These are phyloP conservation scores for Nakaseomyces glabratus DNA, from an alignment of 1,139 yeast genomes.

Conservation along the genomic window DNA sequence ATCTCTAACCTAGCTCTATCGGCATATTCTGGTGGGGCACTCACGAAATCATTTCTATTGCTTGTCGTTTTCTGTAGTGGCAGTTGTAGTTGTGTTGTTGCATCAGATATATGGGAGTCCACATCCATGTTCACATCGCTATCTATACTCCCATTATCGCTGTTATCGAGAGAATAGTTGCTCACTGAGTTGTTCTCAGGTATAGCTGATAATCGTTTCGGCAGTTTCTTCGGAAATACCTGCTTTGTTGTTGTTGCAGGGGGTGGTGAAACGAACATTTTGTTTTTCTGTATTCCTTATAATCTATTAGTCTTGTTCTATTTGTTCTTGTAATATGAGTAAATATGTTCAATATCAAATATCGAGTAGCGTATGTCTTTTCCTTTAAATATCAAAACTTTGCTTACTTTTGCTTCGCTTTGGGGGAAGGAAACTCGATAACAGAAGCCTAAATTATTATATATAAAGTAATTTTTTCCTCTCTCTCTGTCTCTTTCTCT, in stretches of 20 bases:
- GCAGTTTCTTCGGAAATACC: slow-evolving; percentile 18
- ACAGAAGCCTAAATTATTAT: not conserved
- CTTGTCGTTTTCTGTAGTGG: slow-evolving; percentile 10
- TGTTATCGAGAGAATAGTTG: not conserved
- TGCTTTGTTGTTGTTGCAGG: slow-evolving; percentile 24
- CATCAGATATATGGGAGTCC: not conserved
- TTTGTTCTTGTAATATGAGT: not conserved
- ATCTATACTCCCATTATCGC: not conserved
- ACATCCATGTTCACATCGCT: slow-evolving; percentile 3
- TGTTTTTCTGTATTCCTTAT: not conserved
- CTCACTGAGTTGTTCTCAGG: slow-evolving; percentile 7
- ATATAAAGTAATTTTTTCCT: too few species aligned
- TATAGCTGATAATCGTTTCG: slow-evolving; percentile 11
- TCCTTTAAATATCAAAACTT: not conserved
- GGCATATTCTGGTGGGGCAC: slow-evolving; percentile 35
- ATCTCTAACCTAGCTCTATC: slow-evolving; percentile 36
- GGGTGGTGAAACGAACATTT: slow-evolving; percentile 30
- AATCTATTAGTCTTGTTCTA: not conserved
- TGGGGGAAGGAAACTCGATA: not conserved
- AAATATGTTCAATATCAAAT: not conserved
- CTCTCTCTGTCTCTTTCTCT: too few species aligned
- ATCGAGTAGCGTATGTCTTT: not conserved
- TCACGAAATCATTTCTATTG: slow-evolving; percentile 23
- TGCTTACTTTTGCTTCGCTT: not conserved
- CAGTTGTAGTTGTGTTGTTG: slow-evolving; percentile 1